A percentile compares a stretch with the other conserved stretches of the same genome.
Evolutionary conservation across 1,284 basidiomycete species (phyloP).

Genomic region (Salmacisia buchloeana): DNA sequence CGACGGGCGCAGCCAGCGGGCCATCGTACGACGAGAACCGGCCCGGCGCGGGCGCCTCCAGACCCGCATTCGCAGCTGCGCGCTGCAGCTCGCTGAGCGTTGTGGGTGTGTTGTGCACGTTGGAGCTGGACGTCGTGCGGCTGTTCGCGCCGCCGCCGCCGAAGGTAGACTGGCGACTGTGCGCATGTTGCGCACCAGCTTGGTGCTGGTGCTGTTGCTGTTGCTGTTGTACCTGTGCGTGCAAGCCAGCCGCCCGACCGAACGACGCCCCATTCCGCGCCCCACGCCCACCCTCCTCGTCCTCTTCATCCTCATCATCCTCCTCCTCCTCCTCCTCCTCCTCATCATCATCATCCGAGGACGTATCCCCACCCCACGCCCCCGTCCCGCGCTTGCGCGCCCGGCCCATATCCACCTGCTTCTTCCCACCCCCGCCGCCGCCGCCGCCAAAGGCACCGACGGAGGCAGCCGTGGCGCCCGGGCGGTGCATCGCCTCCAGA

Average conservation of each 20-base stretch:
- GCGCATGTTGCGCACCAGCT: no score
- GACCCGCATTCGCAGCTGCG: background rate
- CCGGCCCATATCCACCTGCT: slow-evolving; percentile 17
- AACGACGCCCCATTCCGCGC: background rate
- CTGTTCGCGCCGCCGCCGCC: background rate
- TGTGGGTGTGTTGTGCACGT: background rate
- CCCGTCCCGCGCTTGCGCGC: slow-evolving; percentile 15
- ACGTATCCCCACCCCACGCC: slow-evolving; percentile 33
- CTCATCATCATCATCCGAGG: slow-evolving; percentile 40
- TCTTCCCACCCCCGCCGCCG: slow-evolving; percentile 19
- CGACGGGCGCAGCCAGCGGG: background rate
- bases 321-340: slow-evolving; percentile 44
- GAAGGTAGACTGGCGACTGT: background rate
- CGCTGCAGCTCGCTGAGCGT: background rate
- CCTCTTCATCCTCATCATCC: slow-evolving; percentile 19
- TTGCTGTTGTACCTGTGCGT: no score
- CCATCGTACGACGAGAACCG: background rate
- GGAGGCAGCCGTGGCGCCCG: slow-evolving; percentile 25
- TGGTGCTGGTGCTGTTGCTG: no score
- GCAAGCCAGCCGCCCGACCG: no score
- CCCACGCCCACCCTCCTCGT: background rate
- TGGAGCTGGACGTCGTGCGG: no score
- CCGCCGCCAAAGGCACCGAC: background rate
- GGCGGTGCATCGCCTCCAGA: slow-evolving; percentile 34
- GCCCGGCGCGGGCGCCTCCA: background rate